phyloP scores from a whole-genome alignment of 768 basidiomycete genomes.

The Suillus discolor region DNA sequence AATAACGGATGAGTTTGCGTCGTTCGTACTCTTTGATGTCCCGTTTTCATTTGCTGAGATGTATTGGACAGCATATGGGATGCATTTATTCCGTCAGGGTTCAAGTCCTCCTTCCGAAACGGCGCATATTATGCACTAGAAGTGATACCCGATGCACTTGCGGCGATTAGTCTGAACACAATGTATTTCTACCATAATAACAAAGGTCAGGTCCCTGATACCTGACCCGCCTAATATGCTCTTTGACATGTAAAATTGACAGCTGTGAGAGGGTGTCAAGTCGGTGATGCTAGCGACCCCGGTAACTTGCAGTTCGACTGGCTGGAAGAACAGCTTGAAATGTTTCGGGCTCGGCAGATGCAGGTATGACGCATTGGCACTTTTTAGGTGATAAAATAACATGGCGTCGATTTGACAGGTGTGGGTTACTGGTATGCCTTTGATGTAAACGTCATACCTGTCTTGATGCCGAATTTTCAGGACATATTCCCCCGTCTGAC shows the following conservation, averaged over 20 bases:
- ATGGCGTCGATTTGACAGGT: slow-evolving; percentile 34
- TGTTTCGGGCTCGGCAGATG: slow-evolving; percentile 69
- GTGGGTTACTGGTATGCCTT: slow-evolving; percentile 45
- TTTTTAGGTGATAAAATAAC: not conserved
- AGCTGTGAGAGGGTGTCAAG: slow-evolving; percentile 80
- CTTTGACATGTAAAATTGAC: slow-evolving; percentile 14
- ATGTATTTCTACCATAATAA: slow-evolving; percentile 92
- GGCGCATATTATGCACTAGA: slow-evolving; percentile 87
- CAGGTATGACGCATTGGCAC: slow-evolving; percentile 49
- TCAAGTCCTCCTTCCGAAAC: slow-evolving; percentile 74
- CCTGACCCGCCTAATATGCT: slow-evolving; percentile 8
- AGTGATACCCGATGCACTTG: slow-evolving; percentile 73
- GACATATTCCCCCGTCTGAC: slow-evolving; percentile 85
- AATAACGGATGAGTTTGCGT: slow-evolving; percentile 66
- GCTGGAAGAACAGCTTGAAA: slow-evolving; percentile 81
- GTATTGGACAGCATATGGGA: slow-evolving; percentile 68
- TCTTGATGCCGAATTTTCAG: slow-evolving; percentile 35
- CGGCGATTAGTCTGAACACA: slow-evolving; percentile 85
- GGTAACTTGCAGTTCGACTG: slow-evolving; percentile 89
- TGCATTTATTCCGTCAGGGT: slow-evolving; percentile 76
- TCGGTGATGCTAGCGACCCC: slow-evolving; percentile 68
- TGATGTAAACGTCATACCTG: slow-evolving; percentile 29
- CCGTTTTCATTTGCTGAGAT: slow-evolving; percentile 9
- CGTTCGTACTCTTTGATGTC: slow-evolving; percentile 45
- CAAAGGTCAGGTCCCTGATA: slow-evolving; percentile 54